Percentiles rank a stretch among this genome's conserved stretches.
phyloP scores from a whole-genome alignment of 768 basidiomycete species.

The Rhodotorula taiwanensis region DNA sequence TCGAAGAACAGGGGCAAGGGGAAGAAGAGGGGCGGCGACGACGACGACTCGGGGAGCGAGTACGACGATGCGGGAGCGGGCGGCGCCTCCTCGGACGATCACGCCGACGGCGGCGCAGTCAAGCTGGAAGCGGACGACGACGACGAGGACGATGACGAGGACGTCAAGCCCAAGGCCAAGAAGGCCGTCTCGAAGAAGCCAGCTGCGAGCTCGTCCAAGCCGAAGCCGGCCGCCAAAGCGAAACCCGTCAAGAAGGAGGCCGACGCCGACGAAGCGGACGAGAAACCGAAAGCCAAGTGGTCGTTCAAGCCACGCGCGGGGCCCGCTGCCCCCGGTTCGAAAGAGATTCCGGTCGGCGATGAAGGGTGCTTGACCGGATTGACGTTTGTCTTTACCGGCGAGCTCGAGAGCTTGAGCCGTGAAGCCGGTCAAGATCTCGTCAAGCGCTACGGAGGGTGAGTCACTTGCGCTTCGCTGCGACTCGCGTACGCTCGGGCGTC shows the following conservation, averaged over 20 bases:
- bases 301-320: slow-evolving; percentile 43
- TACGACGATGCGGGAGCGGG: not conserved
- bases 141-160: slow-evolving; percentile 22
- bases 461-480: slow-evolving; percentile 10
- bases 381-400: slow-evolving; percentile 87
- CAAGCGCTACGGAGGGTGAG: slow-evolving; percentile 87
- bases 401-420: slow-evolving; percentile 74
- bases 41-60: not conserved
- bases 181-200: not conserved
- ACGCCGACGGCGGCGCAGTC: not conserved
- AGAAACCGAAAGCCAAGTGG: slow-evolving; percentile 46
- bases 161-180: slow-evolving; percentile 14
- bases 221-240: slow-evolving; percentile 11
- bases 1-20: not conserved
- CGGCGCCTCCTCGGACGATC: too few species aligned
- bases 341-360: slow-evolving; percentile 64
- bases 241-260: slow-evolving; percentile 8
- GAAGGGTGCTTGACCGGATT: slow-evolving; percentile 73
- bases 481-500: not conserved
- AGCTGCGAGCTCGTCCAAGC: slow-evolving; percentile 1
- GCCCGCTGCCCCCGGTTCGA: slow-evolving; percentile 56
- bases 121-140: not conserved
- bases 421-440: slow-evolving; percentile 81
- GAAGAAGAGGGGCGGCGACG: not conserved
- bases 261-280: slow-evolving; percentile 35